Conservation (phyloP, 805 yeast genomes). For the Pichia kluyveri region DNA sequence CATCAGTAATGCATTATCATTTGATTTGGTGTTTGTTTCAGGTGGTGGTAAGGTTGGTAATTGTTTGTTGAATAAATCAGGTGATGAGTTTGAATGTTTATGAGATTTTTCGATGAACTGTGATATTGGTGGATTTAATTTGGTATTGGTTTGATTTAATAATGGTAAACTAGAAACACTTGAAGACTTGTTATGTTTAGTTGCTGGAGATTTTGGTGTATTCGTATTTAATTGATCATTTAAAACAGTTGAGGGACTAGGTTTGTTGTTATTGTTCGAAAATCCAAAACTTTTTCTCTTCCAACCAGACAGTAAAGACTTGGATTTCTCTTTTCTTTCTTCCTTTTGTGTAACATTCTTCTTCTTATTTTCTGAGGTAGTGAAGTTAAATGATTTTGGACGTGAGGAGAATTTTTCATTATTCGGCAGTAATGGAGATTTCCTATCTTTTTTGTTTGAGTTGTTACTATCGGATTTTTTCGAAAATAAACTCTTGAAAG, state of each 20-base stretch:
- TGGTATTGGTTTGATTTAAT: neutral
- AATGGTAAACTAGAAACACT: constrained; percentile 6
- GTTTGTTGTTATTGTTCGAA: neutral
- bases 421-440: neutral
- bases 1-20: constrained; percentile 1
- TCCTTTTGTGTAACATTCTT: constrained; percentile 7
- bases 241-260: neutral
- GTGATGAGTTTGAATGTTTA: constrained; percentile 7
- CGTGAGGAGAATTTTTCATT: neutral
- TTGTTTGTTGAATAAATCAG: constrained; percentile 1
- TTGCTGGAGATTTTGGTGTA: too few species aligned
- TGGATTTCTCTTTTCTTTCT: constrained; percentile 20
- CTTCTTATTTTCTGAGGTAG: constrained; percentile 2
- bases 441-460: neutral
- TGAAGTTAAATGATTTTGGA: constrained; percentile 11
- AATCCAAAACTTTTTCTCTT: constrained; percentile 21
- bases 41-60: constrained; percentile 5
- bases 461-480: constrained; percentile 4
- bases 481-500: constrained; percentile 23
- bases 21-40: neutral
- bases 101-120: constrained; percentile 3
- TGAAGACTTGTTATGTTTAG: neutral
- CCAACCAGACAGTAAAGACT: constrained; percentile 24
- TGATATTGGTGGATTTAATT: neutral
- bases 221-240: neutral